phyloP scores from a whole-genome alignment of 1,284 basidiomycete species.

The Inonotus obliquus region DNA sequence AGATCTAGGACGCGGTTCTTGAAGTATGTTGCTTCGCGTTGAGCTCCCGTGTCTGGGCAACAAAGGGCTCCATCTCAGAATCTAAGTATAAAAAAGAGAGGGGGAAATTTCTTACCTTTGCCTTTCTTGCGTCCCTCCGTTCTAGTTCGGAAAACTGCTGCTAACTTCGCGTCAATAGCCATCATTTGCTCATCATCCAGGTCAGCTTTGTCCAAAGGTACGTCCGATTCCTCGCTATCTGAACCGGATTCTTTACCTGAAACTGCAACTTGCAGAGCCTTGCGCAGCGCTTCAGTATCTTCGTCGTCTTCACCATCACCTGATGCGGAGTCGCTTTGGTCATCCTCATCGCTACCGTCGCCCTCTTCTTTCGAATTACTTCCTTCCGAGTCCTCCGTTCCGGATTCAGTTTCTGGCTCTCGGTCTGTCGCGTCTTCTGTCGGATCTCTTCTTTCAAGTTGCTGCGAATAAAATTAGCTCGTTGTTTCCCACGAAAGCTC shows the following conservation, averaged over 20 bases:
- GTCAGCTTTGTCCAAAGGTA: constrained; percentile 56
- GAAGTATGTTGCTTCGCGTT: constrained; percentile 87
- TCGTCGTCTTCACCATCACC: constrained; percentile 36
- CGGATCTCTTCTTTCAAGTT: constrained; percentile 74
- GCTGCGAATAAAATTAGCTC: constrained; percentile 40
- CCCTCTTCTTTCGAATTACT: constrained; percentile 42
- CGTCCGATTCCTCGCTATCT: constrained; percentile 43
- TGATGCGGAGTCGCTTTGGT: constrained; percentile 32
- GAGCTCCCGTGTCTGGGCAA: constrained; percentile 51
- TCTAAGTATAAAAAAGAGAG: not conserved
- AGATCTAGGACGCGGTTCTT: constrained; percentile 94
- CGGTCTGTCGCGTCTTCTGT: constrained; percentile 46
- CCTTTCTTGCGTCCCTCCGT: constrained; percentile 54
- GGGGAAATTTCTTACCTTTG: constrained; percentile 48
- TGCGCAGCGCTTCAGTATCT: constrained; percentile 65
- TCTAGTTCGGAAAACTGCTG: constrained; percentile 79
- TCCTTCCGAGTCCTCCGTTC: constrained; percentile 34
- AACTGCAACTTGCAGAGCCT: constrained; percentile 75
- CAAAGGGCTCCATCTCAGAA: not conserved
- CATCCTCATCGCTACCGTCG: constrained; percentile 37
- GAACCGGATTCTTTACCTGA: constrained; percentile 62
- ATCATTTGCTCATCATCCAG: constrained; percentile 99
- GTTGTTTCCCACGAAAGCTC: not conserved
- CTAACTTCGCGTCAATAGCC: constrained; percentile 90
- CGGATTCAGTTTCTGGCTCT: constrained; percentile 38